Evolutionary conservation across 1,284 basidiomycete species (phyloP).

Genomic region (Pholiota adiposa): DNA sequence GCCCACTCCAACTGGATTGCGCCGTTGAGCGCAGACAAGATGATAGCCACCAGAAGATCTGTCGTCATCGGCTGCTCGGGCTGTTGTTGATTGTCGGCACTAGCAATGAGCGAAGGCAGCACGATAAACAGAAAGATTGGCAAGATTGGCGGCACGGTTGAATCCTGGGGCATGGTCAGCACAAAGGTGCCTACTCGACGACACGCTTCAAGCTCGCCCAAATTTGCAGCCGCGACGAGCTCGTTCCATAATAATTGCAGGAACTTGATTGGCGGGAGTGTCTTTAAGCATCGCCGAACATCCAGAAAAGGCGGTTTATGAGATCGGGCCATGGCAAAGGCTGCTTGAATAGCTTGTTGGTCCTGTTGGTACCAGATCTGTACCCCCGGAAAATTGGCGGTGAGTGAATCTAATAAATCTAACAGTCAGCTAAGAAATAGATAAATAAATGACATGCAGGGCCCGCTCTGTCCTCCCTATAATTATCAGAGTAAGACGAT

Average conservation of each 20-base stretch:
- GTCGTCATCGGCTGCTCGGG: conserved; percentile 57
- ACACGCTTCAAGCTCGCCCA: conserved; percentile 62
- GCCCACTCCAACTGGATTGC: conserved; percentile 74
- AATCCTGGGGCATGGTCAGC: conserved; percentile 58
- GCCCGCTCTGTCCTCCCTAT: neutral
- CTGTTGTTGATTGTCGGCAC: conserved; percentile 54
- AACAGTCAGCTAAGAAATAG: conserved; percentile 3
- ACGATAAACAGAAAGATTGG: conserved; percentile 72
- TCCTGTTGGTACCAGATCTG: conserved; percentile 29
- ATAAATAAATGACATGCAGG: neutral
- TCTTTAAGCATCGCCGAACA: conserved; percentile 61
- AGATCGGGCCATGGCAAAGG: conserved; percentile 55
- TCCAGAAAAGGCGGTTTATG: conserved; percentile 68
- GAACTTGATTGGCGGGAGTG: conserved; percentile 60
- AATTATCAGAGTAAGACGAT: conserved; percentile 1
- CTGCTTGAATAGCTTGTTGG: conserved; percentile 55
- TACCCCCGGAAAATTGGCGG: conserved; percentile 13
- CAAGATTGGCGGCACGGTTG: conserved; percentile 60
- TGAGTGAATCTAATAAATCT: conserved; percentile 17
- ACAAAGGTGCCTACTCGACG: conserved; percentile 67
- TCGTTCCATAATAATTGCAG: conserved; percentile 68
- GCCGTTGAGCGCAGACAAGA: conserved; percentile 66
- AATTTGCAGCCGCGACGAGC: conserved; percentile 49
- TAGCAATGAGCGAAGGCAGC: conserved; percentile 59
- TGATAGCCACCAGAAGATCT: conserved; percentile 63